Evolutionary conservation across 352 stramenopile genomes (phyloP).

Genomic region (Phytophthora foliorum): DNA sequence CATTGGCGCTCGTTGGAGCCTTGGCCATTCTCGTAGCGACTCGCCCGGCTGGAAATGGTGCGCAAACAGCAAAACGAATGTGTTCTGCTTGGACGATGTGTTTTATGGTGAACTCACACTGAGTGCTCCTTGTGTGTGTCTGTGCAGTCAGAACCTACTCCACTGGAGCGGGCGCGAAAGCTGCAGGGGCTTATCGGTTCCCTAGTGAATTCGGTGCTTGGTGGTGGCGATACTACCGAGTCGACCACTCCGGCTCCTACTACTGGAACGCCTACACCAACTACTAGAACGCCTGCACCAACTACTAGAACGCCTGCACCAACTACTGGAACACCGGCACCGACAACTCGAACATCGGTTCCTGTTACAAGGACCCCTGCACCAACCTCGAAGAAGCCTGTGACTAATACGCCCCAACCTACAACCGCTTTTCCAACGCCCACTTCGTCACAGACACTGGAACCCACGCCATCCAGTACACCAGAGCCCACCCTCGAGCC

Average conservation of each 20-base stretch:
- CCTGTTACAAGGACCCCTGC: background rate
- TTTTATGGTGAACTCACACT: background rate
- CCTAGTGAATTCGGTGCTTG: constrained; percentile 35
- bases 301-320: constrained; percentile 23
- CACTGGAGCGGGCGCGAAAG: constrained; percentile 6
- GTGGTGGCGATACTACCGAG: constrained; percentile 9
- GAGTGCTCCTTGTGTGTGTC: constrained; percentile 1
- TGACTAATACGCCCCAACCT: constrained; percentile 21
- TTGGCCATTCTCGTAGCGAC: constrained; percentile 14
- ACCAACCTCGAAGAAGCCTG: constrained; percentile 10
- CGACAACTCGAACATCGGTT: constrained; percentile 5
- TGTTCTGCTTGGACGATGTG: background rate
- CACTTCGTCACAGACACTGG: constrained; percentile 11
- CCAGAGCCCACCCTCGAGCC: constrained; percentile 16
- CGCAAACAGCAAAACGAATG: constrained; percentile 3
- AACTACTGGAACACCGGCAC: constrained; percentile 9
- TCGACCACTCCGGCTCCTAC: constrained; percentile 29
- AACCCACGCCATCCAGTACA: constrained; percentile 11
- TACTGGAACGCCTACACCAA: constrained; percentile 6
- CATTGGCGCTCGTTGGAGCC: constrained; percentile 7
- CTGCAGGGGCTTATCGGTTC: constrained; percentile 33
- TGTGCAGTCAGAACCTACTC: constrained; percentile 15
- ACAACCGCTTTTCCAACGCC: constrained; percentile 15
- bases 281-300: constrained; percentile 15
- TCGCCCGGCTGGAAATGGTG: constrained; percentile 27